Evolutionary conservation across 2,329 filamentous ascomycete species (phyloP).

Genomic region (Colletotrichum costaricense): DNA sequence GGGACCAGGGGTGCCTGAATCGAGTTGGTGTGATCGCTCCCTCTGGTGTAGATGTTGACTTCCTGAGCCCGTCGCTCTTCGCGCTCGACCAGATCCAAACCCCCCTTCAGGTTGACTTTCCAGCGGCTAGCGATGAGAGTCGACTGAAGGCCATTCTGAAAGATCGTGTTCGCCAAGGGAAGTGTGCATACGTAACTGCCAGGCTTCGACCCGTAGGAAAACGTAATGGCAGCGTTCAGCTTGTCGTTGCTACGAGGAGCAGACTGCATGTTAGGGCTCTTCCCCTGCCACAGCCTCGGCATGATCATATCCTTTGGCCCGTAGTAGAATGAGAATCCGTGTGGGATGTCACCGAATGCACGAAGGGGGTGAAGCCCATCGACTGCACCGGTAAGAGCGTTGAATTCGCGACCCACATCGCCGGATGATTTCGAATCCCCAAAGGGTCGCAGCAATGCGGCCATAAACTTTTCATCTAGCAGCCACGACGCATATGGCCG

Average conservation of each 20-base stretch:
- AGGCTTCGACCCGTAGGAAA: background rate
- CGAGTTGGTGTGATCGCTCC: background rate
- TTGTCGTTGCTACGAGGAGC: conserved; percentile 4
- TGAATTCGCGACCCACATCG: conserved; percentile 44
- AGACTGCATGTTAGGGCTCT: background rate
- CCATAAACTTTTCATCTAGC: conserved; percentile 55
- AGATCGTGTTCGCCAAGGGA: conserved; percentile 82
- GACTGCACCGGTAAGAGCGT: conserved; percentile 66
- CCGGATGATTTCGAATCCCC: background rate
- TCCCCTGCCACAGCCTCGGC: conserved; percentile 55
- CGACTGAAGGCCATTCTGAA: conserved; percentile 74
- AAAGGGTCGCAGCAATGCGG: conserved; percentile 35
- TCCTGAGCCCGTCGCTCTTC: conserved; percentile 53
- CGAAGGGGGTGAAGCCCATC: conserved; percentile 60
- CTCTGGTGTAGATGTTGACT: conserved; percentile 41
- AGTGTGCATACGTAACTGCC: conserved; percentile 57
- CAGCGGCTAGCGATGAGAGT: conserved; percentile 64
- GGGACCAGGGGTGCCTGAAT: conserved; percentile 63
- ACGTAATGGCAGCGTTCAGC: conserved; percentile 24
- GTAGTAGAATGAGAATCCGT: conserved; percentile 65
- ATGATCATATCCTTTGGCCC: conserved; percentile 54
- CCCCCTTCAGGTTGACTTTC: conserved; percentile 37
- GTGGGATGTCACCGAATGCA: conserved; percentile 43
- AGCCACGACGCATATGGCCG: conserved; percentile 60
- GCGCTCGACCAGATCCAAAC: conserved; percentile 42